Evolutionary conservation across 257 asterid genomes (phyloP), one percentile per base, ranked within the genome.

Genomic region (Solanum paucissectum): DNA sequence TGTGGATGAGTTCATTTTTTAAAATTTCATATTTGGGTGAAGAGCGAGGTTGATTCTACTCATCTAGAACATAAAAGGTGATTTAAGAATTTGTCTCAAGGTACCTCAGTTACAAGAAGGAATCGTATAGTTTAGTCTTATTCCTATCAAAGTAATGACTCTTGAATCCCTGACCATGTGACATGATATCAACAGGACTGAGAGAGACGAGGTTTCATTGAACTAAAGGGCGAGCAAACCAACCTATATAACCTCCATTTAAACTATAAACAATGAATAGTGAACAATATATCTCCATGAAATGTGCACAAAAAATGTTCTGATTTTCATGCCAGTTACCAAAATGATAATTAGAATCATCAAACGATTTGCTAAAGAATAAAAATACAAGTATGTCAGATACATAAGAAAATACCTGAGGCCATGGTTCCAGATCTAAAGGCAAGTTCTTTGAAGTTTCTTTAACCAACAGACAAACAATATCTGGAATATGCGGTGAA

Each of bases 401-500:
- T 36, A 44, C 68, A 21, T 77, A 11, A 68, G 81, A 44, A 87
- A 87, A 71, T 83, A 90, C 93, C 89, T 87, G 92, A 58, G 93
- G 90, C 93, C 92, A 91, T 60, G 91, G 90, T 85, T 88, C 92
- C 40, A 90, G 82, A 69, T 72, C 44, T 71, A 74, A 64, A 88
- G 91, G 89, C 79, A 90, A 87, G 89, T 74, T 87, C 75, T 88
- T 90, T 46, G 88, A 83, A 66, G 88, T 91, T 66, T 86, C 79
- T 75, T 69, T 74, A 36, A 88, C 93, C 90, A 91, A 83, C 37
- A 89, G 69, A 32, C 91, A 71, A 90, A 90, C 90, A 83, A 91
- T 83, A 36, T 88, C 86, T 66, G 93, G 91, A 75, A 91, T 84
- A 38, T 90, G 87, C 87, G 91, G 92, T 84, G 88, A 91, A 74